A percentile compares a stretch with the other conserved stretches of the same genome.
These are phyloP conservation scores for Aspergillus alliaceus DNA, from an alignment of 2,329 filamentous ascomycete genomes.

Conservation along the genomic window DNA sequence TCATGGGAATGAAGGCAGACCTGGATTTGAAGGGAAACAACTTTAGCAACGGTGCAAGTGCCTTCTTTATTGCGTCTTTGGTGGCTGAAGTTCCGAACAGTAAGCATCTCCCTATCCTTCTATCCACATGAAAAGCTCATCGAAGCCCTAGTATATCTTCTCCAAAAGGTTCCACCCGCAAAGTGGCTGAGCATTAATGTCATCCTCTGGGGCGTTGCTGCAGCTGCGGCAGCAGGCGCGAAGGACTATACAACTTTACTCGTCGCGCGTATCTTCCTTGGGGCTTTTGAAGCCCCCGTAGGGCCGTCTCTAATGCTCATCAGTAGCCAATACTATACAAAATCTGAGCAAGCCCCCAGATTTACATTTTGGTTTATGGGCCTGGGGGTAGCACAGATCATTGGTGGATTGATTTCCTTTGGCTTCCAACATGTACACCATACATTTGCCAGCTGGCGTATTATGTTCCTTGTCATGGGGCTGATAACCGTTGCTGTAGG, in stretches of 20 bases:
- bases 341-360: conserved; percentile 58
- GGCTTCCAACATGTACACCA: conserved; percentile 52
- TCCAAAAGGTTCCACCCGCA: conserved; percentile 23
- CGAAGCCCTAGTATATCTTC: conserved; percentile 27
- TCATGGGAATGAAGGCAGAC: conserved; percentile 61
- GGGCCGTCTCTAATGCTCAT: conserved; percentile 62
- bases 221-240: conserved; percentile 50
- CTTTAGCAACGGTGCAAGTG: conserved; percentile 60
- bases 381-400: conserved; percentile 57
- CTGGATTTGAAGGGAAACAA: conserved; percentile 57
- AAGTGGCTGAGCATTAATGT: conserved; percentile 60
- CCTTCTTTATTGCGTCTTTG: conserved; percentile 60
- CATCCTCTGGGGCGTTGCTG: conserved; percentile 49
- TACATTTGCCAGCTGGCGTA: conserved; percentile 41
- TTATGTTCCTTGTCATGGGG: conserved; percentile 51
- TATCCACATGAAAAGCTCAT: background rate
- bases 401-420: conserved; percentile 39
- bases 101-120: conserved; percentile 22
- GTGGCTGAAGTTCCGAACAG: conserved; percentile 61
- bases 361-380: conserved; percentile 64
- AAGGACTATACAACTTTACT: conserved; percentile 56
- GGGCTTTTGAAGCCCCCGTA: conserved; percentile 61
- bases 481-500: conserved; percentile 44
- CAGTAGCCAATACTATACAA: conserved; percentile 60
- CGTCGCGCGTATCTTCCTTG: conserved; percentile 58